Evolutionary conservation across 495 filamentous ascomycete species (phyloP), one percentile per base, ranked within the genome.

Genomic region (Penicillium goetzii): DNA sequence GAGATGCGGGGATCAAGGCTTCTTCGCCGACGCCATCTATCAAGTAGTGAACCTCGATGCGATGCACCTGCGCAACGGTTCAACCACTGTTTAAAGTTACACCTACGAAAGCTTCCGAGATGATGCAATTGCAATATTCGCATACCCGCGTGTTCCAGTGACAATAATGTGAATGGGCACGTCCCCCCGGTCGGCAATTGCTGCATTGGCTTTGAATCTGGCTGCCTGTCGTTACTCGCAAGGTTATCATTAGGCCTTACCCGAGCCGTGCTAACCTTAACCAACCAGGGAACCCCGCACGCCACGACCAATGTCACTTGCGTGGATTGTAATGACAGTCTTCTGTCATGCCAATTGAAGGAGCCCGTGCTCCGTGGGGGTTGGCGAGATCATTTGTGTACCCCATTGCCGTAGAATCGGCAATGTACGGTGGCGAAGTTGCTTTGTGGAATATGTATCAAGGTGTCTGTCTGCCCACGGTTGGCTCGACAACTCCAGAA

Each of bases 151-250:
- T 8, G 41, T 17, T 19, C 41, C 41, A 21, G 19, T 8, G 19
- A 21, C 19, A 45, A 45, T 21, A 1, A 10, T 6, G 28, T 3
- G 0, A 0, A 9, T 9, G n/a, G 6, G 41, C 41, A 45, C 41
- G 41, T 45, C 19, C 41, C 38, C 41, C 21, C 41, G 36, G 41
- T 45, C 41, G 41, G 41, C 41, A 45, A 45, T 45, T 21, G 41
- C 3, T 45, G 41, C 41, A 21, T 43, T 19, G 19, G 41, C 12
- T 45, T 45, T 21, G 12, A 45, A 45, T 45, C 10, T 4, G 19
- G 41, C 19, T 45, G 41, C 41, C 41, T 45, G 19, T 21, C 41
- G 36, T 2, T 3, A 6, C 28, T 30, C 6, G 28, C 28, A 6
- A 30, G 28, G 28, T 30, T 30, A 6, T 30, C 28, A 30, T 30